Evolutionary conservation across 1,284 basidiomycete genomes (phyloP).

Genomic region (Naganishia albida): DNA sequence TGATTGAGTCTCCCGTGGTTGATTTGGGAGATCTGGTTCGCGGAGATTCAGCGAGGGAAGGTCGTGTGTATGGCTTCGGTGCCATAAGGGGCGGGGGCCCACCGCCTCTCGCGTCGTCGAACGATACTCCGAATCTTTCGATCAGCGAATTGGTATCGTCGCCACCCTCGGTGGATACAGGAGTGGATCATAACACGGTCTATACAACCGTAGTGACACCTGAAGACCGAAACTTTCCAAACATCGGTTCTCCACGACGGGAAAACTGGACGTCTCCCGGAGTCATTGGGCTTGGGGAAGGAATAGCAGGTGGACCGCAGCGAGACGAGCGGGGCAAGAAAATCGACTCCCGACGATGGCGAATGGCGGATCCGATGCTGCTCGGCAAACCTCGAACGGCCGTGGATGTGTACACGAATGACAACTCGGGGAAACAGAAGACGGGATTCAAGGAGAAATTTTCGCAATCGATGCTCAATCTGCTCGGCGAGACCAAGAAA

Average conservation of each 20-base stretch:
- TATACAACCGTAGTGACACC: conserved; percentile 15
- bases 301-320: conserved; percentile 32
- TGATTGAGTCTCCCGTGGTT: not conserved
- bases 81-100: too few species aligned
- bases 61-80: not conserved
- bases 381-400: not conserved
- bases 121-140: conserved; percentile 12
- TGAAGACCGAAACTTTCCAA: conserved; percentile 11
- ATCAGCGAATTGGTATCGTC: conserved; percentile 10
- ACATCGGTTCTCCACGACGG: not conserved
- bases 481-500: conserved; percentile 25
- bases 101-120: not conserved
- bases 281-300: conserved; percentile 28
- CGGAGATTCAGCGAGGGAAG: not conserved
- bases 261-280: not conserved
- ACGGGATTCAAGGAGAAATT: conserved; percentile 27
- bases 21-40: not conserved
- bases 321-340: conserved; percentile 26
- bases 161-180: conserved; percentile 17
- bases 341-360: conserved; percentile 26
- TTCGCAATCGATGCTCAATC: conserved; percentile 28
- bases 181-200: conserved; percentile 3
- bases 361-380: conserved; percentile 21
- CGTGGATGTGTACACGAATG: conserved; percentile 7
- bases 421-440: conserved; percentile 6